Evolutionary conservation across 2,329 filamentous ascomycete genomes (phyloP), one percentile per base, ranked within the genome.

Genomic region (Eutypella sp.): DNA sequence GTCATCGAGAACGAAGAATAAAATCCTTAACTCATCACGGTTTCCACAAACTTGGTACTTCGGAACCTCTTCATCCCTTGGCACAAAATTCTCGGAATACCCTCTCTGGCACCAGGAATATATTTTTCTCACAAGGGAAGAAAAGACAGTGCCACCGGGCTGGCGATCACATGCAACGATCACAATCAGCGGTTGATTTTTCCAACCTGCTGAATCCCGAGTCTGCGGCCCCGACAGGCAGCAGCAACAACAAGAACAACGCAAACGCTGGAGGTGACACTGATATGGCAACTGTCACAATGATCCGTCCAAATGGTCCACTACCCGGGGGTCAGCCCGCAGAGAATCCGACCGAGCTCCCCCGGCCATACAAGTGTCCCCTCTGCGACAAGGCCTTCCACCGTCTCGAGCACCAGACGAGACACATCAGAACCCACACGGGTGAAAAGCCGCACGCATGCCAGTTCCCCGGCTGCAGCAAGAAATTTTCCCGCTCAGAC

Each of bases 341-440:
- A 69, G 69, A 89, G 77, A 75, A 70, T 47, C 53, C 65, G 41
- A 71, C 68, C 53, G 92, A 97, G 69, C 81, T 97, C 44, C 93
- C 93, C 48, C 85, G 93, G 46, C 92, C 92, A 1, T 99, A 99
- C 82, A 97, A 97, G 76, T 99, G 92, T 69, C 91, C 92, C 50
- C 81, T 99, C 52, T 99, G 93, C 75, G 92, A 96, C 62, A 95
- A 96, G 78, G 92, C 93, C 50, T 99, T 99, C 73, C 93, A 97
- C 76, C 89, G 93, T 52, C 79, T 99, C 36, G 92, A 97, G 74
- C 92, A 97, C 68, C 92, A 96, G 76, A 84, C 80, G 19, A 72
- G 78, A 59, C 92, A 99, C 70, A 97, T 97, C 64, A 84, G 92
- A 60, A 97, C 93, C 6, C 92, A 99, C 70, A 99, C 92, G 0